Evolutionary conservation across 2,329 filamentous ascomycete genomes (phyloP).

Genomic region (Alternaria arborescens): DNA sequence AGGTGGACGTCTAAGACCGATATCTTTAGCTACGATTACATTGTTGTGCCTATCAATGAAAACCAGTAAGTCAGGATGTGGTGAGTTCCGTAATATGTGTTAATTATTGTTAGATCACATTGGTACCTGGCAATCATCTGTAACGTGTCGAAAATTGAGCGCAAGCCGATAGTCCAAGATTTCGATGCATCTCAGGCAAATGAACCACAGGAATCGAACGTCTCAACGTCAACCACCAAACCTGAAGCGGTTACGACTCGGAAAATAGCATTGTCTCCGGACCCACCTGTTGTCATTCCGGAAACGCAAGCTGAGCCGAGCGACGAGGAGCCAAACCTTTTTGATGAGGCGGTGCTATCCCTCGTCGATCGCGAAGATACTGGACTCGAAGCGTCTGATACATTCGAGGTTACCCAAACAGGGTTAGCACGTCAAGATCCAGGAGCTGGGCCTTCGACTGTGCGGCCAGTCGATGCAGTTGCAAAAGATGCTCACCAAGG

Average conservation of each 20-base stretch:
- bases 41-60: slow-evolving; percentile 92
- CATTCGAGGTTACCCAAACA: not conserved
- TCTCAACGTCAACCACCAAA: not conserved
- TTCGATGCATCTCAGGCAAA: slow-evolving; percentile 11
- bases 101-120: slow-evolving; percentile 59
- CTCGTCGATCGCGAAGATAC: slow-evolving; percentile 31
- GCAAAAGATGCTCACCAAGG: slow-evolving; percentile 3
- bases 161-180: slow-evolving; percentile 35
- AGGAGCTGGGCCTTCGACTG: not conserved
- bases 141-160: slow-evolving; percentile 75
- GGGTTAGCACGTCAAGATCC: not conserved
- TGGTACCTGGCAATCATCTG: slow-evolving; percentile 98
- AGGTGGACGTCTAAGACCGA: slow-evolving; percentile 89
- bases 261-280: not conserved
- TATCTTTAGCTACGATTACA: slow-evolving; percentile 84
- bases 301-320: not conserved
- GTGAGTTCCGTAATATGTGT: not conserved
- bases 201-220: not conserved
- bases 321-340: slow-evolving; percentile 29
- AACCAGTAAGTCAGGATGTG: slow-evolving; percentile 45
- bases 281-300: not conserved
- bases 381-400: not conserved
- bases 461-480: slow-evolving; percentile 14
- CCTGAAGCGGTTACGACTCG: not conserved
- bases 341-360: slow-evolving; percentile 34